These are phyloP conservation scores for Manihot esculenta DNA, from an alignment of 441 rosid species.

Conservation along the genomic window DNA sequence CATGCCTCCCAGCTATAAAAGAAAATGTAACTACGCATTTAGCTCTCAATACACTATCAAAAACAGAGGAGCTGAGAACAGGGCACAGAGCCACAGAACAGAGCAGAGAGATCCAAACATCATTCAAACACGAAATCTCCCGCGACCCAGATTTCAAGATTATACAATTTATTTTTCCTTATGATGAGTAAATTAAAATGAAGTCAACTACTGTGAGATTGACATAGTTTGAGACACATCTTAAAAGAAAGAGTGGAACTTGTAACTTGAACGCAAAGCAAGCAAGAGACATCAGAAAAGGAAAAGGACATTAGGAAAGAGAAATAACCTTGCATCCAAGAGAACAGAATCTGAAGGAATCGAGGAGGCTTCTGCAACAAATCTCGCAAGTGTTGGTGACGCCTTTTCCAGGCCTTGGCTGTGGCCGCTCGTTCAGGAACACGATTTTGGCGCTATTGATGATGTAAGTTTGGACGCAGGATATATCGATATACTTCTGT, in stretches of 20 bases:
- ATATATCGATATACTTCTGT: conserved; percentile 71
- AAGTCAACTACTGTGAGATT: conserved; percentile 9
- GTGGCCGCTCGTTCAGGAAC: conserved; percentile 80
- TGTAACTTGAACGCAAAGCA: background rate
- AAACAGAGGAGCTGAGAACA: conserved; percentile 1
- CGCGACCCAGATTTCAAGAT: background rate
- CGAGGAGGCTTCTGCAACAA: conserved; percentile 78
- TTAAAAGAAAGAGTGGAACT: background rate
- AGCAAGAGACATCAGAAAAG: background rate
- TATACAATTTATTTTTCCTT: background rate
- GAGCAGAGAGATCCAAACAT: background rate
- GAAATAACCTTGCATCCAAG: conserved; percentile 77
- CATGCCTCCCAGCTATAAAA: conserved; percentile 62
- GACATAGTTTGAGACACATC: background rate
- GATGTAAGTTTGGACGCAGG: conserved; percentile 77
- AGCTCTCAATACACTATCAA: background rate
- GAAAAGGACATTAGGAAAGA: background rate
- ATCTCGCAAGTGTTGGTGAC: conserved; percentile 84
- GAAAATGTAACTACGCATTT: background rate
- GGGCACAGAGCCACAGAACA: background rate
- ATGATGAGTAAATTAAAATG: background rate
- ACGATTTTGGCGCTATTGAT: conserved; percentile 89
- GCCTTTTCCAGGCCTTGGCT: conserved; percentile 86
- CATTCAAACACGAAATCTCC: background rate
- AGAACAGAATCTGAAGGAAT: conserved; percentile 87